A percentile compares a stretch with the other conserved stretches of the same genome.
phyloP scores from a whole-genome alignment of 345 rosid species.

The Rhodomyrtus tomentosa region DNA sequence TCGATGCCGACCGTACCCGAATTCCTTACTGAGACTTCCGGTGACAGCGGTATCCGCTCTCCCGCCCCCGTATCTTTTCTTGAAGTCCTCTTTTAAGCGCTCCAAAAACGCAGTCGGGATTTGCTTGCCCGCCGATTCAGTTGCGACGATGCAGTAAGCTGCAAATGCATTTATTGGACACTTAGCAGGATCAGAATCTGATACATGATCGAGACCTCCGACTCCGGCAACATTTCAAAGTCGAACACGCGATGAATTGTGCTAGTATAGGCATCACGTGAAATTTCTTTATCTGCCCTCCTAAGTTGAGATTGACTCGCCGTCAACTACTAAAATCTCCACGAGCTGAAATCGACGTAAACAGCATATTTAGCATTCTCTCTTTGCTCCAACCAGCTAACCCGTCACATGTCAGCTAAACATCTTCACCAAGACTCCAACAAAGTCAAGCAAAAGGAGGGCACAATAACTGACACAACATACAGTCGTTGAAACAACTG shows the following conservation, averaged over 20 bases:
- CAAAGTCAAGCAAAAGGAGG: not conserved
- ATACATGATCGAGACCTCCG: not conserved
- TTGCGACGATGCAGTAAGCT: conserved; percentile 4
- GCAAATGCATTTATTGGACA: not conserved
- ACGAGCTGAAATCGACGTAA: not conserved
- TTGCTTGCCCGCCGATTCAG: conserved; percentile 1
- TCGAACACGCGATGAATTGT: not conserved
- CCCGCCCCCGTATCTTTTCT: not conserved
- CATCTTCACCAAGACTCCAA: not conserved
- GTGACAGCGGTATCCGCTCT: not conserved
- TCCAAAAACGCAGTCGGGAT: not conserved
- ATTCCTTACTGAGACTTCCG: conserved; percentile 1
- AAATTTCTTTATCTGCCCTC: not conserved
- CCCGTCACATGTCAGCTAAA: not conserved
- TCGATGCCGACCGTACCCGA: not conserved
- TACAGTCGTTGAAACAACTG: not conserved
- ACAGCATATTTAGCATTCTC: not conserved
- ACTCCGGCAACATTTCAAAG: not conserved
- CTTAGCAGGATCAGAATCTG: not conserved
- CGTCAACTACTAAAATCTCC: not conserved
- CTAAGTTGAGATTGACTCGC: not conserved
- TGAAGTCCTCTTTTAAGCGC: not conserved
- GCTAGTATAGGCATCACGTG: not conserved
- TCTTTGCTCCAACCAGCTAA: not conserved
- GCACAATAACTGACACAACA: not conserved